Evolutionary conservation across 176 grass and related monocot species (phyloP), one percentile per base, ranked within the genome.

Genomic region (Eremochloa ophiuroides): DNA sequence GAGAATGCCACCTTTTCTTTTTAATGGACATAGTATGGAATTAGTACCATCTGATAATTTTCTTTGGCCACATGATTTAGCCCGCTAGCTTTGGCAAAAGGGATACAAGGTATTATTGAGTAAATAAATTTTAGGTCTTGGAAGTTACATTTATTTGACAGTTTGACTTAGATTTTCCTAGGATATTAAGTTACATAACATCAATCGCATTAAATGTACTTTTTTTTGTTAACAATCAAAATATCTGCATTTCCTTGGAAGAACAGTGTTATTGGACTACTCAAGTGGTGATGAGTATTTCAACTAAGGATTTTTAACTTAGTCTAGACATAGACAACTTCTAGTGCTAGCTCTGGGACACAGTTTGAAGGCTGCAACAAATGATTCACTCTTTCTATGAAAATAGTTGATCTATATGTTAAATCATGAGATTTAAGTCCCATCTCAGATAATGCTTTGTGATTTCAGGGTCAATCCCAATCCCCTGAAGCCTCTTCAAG

Each of bases 381-480:
- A 53, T 47, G 4, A 42, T 69, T 81, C 73, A 7, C 27, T 50
- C 62, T 35, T 72, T 30, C 40, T 66, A 34, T 28, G 15, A 35
- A 38, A 56, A 56, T 34, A 39, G 1, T 65, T 64, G 6, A 35
- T 59, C 76, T 82, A 47, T 8, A 5, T 86, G 42, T 75, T 39
- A 50, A 90, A 76, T 30, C 79, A 91, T 79, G 79, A 91, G 41
- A 22, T 74, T 44, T 85, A 28, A 91, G 76, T 41, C 44, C 77
- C 75, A 37, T 82, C 59, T 80, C 77, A 29, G 85, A 77, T 7
- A 84, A 69, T 80, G 74, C 53, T 91, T 82, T 74, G 22, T 18
- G 63, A 60, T 73, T 70, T 69, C 58, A 68, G 77, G 77, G 66
- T 40, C 86, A 87, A 60, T 84, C 71, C 41, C 86, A 87, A 60